Evolutionary conservation across 177 flowering plant genomes (phyloP).

Genomic region (Tripterygium wilfordii): DNA sequence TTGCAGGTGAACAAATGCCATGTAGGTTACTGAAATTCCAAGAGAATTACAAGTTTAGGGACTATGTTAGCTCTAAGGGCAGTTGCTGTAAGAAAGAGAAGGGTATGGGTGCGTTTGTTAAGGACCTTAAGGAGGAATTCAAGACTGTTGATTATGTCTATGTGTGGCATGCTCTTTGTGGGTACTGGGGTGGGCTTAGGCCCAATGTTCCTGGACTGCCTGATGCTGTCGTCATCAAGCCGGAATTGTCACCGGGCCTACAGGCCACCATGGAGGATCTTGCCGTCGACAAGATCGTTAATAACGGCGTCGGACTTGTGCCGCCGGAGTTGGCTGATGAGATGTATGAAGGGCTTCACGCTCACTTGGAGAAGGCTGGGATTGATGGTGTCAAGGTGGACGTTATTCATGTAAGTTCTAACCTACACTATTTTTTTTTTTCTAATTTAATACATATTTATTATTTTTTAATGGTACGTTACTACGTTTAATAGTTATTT

Average conservation of each 20-base stretch:
- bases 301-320: conserved; percentile 71
- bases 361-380: conserved; percentile 70
- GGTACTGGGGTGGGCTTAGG: conserved; percentile 93
- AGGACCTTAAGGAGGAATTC: conserved; percentile 65
- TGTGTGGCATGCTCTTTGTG: conserved; percentile 92
- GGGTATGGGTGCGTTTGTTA: conserved; percentile 78
- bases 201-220: conserved; percentile 60
- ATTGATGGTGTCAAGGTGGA: conserved; percentile 94
- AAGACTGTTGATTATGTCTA: conserved; percentile 70
- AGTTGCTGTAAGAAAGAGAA: conserved; percentile 16
- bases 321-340: conserved; percentile 67
- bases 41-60: conserved; percentile 80
- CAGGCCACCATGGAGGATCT: conserved; percentile 86
- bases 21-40: conserved; percentile 62
- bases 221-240: conserved; percentile 37
- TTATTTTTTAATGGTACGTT: no score
- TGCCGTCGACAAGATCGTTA: conserved; percentile 88
- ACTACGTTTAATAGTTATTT: no score
- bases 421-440: background rate
- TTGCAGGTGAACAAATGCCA: conserved; percentile 94
- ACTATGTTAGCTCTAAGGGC: conserved; percentile 43
- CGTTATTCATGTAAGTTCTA: conserved; percentile 79
- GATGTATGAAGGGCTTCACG: conserved; percentile 83
- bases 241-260: conserved; percentile 62
- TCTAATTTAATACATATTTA: background rate